These are phyloP conservation scores for Trichosporon asahii DNA, from an alignment of 1,284 basidiomycete genomes.

Conservation along the genomic window DNA sequence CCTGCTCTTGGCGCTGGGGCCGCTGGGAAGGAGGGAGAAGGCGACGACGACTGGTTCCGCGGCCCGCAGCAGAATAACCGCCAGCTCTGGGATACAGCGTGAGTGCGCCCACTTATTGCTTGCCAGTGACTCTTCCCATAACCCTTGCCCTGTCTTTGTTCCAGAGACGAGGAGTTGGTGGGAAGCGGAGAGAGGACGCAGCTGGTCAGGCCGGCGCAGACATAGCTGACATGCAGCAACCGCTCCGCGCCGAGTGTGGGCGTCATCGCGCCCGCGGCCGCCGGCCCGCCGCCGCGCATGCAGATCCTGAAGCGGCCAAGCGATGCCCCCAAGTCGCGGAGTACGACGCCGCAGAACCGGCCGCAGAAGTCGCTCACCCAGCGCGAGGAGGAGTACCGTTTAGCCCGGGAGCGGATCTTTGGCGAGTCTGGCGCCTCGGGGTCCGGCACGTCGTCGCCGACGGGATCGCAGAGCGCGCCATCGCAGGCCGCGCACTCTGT, in stretches of 20 bases:
- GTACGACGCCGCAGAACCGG: conserved; percentile 12
- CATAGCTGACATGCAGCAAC: conserved; percentile 19
- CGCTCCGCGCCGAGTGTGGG: conserved; percentile 11
- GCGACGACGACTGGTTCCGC: conserved; percentile 27
- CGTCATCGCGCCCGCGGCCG: background rate
- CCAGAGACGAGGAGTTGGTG: too few relatives aligned
- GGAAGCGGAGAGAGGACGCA: too few relatives aligned
- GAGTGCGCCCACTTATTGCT: conserved; percentile 13
- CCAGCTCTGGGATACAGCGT: conserved; percentile 29
- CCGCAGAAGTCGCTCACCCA: conserved; percentile 25
- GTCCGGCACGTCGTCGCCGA: background rate
- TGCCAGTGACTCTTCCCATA: background rate
- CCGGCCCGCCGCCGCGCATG: conserved; percentile 22
- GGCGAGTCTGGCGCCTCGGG: background rate
- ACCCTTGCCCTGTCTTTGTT: too few relatives aligned
- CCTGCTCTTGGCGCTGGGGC: background rate
- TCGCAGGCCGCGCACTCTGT: background rate
- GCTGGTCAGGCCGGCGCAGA: too few relatives aligned
- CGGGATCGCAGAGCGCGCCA: background rate
- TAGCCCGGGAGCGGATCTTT: conserved; percentile 28
- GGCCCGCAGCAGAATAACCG: conserved; percentile 19
- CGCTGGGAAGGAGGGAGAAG: background rate
- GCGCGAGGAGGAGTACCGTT: conserved; percentile 28
- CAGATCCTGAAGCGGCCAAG: conserved; percentile 24
- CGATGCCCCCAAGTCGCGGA: background rate